Evolutionary conservation across 495 filamentous ascomycete species (phyloP).

Genomic region (Oidiodendron maius): DNA sequence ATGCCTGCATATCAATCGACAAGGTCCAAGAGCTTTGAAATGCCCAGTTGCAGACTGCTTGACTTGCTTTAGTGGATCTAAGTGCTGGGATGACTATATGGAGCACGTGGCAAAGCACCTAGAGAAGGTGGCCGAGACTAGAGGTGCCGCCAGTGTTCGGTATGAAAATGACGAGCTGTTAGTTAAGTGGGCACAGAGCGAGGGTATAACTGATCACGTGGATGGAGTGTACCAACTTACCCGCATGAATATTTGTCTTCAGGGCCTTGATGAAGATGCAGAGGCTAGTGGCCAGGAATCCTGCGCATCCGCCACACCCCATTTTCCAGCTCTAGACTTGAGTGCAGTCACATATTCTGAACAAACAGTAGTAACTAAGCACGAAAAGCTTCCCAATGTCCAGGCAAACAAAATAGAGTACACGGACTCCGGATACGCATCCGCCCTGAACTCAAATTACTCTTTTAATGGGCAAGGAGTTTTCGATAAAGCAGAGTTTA

Average conservation of each 20-base stretch:
- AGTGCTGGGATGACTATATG: conserved; percentile 77
- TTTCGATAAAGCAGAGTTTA: neutral
- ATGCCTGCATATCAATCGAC: conserved; percentile 55
- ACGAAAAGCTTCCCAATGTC: neutral
- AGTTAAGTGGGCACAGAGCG: conserved; percentile 17
- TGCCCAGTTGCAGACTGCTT: conserved; percentile 61
- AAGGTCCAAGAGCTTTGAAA: conserved; percentile 51
- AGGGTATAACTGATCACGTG: conserved; percentile 15
- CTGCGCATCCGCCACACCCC: too few relatives aligned
- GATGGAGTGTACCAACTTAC: neutral
- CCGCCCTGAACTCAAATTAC: neutral
- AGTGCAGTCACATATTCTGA: too few relatives aligned
- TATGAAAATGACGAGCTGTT: conserved; percentile 17
- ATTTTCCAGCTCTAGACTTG: too few relatives aligned
- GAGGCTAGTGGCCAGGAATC: too few relatives aligned
- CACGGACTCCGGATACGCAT: conserved; percentile 8
- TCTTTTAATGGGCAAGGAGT: neutral
- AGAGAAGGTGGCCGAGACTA: conserved; percentile 42
- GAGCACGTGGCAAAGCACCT: conserved; percentile 87
- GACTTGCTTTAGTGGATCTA: conserved; percentile 50
- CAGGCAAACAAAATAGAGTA: too few relatives aligned
- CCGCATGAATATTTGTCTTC: neutral
- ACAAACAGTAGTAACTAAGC: neutral
- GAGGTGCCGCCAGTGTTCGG: conserved; percentile 1
- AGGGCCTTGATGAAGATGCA: conserved; percentile 8